Evolutionary conservation across 257 asterid species (phyloP).

Genomic region (Plantago elongata): DNA sequence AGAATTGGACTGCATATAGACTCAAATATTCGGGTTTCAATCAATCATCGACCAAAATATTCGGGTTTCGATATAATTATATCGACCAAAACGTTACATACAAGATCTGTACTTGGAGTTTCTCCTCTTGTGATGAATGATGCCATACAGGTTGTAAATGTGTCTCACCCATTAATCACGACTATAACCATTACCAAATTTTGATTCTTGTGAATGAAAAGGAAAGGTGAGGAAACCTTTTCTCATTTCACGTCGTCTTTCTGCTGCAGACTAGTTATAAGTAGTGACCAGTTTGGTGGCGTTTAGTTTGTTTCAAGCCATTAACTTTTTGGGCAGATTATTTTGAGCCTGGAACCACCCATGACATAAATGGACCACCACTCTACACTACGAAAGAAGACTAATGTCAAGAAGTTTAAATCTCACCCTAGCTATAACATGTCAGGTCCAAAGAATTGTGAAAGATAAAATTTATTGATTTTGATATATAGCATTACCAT

Average conservation of each 20-base stretch:
- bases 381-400: background rate
- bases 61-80: no score
- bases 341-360: background rate
- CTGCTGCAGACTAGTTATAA: background rate
- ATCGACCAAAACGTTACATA: no score
- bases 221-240: slow-evolving; percentile 16
- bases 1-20: no score
- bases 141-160: no score
- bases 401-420: background rate
- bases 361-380: background rate
- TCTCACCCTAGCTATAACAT: background rate
- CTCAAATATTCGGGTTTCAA: no score
- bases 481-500: no score
- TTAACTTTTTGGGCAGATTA: slow-evolving; percentile 11
- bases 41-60: no score
- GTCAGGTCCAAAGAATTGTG: background rate
- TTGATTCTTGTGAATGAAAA: slow-evolving; percentile 2
- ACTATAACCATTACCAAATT: background rate
- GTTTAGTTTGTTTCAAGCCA: background rate
- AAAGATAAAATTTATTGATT: background rate
- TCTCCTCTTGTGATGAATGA: no score
- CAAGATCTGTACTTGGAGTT: no score
- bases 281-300: background rate
- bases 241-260: slow-evolving; percentile 6
- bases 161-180: no score